Evolutionary conservation across 2,329 filamentous ascomycete species (phyloP).

Genomic region (Colletotrichum cuscutae): DNA sequence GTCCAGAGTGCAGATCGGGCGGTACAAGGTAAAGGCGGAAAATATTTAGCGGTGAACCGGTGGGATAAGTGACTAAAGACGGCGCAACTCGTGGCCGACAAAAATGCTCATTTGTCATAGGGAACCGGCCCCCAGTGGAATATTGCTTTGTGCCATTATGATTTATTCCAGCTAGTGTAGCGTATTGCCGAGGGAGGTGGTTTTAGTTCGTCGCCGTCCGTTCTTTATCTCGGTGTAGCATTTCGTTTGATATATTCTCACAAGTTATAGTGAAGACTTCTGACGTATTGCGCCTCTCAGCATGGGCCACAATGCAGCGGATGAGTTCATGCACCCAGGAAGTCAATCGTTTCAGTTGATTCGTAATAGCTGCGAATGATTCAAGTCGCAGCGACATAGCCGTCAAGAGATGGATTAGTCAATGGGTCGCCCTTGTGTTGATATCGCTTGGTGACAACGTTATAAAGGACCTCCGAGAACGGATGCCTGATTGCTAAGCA

Average conservation of each 20-base stretch:
- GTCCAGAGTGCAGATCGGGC: background rate
- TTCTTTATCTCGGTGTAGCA: background rate
- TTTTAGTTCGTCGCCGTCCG: background rate
- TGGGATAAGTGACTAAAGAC: background rate
- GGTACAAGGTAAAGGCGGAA: background rate
- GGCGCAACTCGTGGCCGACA: background rate
- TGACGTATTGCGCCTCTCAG: background rate
- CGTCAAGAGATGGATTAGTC: background rate
- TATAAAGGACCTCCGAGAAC: background rate
- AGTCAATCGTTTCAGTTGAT: constrained; percentile 16
- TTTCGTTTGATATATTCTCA: background rate
- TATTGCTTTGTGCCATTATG: background rate
- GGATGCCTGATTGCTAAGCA: constrained; percentile 15
- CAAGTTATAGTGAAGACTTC: background rate
- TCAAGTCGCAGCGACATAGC: background rate
- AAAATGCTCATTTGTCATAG: background rate
- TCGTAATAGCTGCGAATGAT: background rate
- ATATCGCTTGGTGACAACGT: background rate
- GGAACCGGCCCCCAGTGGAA: background rate
- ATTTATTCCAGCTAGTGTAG: background rate
- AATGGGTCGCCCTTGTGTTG: background rate
- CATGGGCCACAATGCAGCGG: background rate
- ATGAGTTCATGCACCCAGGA: background rate
- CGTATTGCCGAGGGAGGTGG: background rate
- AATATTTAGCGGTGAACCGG: background rate